A percentile compares a stretch with the other conserved stretches of the same genome.
These are phyloP conservation scores for Auricularia sp. DNA, from an alignment of 768 basidiomycete species.

Conservation along the genomic window DNA sequence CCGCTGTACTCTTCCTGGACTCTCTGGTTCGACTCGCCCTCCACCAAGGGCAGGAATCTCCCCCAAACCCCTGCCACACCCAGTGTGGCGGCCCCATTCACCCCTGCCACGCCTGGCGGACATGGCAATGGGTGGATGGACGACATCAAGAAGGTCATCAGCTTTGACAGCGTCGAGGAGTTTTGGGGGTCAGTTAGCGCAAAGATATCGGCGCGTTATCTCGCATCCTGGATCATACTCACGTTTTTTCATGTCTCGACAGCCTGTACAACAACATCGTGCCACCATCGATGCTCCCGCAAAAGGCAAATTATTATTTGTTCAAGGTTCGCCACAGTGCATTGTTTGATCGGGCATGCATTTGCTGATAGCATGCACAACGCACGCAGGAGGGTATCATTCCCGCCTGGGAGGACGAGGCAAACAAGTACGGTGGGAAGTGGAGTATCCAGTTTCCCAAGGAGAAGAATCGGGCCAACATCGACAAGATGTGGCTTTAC, in stretches of 20 bases:
- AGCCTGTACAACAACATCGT: conserved; percentile 97
- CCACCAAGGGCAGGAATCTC: conserved; percentile 81
- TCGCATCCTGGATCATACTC: conserved; percentile 8
- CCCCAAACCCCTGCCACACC: conserved; percentile 81
- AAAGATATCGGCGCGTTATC: background rate
- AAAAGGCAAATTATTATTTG: conserved; percentile 98
- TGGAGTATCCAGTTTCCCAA: conserved; percentile 97
- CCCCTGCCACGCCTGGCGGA: conserved; percentile 52
- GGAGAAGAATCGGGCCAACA: conserved; percentile 75
- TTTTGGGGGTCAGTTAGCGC: conserved; percentile 81
- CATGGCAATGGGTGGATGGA: conserved; percentile 70
- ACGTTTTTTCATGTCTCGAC: conserved; percentile 2
- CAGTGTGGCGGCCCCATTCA: conserved; percentile 32
- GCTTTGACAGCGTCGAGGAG: conserved; percentile 94
- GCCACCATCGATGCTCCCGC: conserved; percentile 83
- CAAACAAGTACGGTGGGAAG: conserved; percentile 95
- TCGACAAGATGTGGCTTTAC: conserved; percentile 98
- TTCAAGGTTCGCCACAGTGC: conserved; percentile 63
- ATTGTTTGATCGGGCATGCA: background rate
- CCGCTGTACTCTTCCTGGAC: conserved; percentile 94
- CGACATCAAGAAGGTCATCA: conserved; percentile 93
- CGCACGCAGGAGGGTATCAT: conserved; percentile 76
- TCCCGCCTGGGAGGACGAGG: conserved; percentile 95
- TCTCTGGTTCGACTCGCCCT: conserved; percentile 94
- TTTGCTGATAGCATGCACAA: background rate